Base-by-base conservation (phyloP, 352 stramenopile genomes). In the Ophiocytium majus region DNA sequence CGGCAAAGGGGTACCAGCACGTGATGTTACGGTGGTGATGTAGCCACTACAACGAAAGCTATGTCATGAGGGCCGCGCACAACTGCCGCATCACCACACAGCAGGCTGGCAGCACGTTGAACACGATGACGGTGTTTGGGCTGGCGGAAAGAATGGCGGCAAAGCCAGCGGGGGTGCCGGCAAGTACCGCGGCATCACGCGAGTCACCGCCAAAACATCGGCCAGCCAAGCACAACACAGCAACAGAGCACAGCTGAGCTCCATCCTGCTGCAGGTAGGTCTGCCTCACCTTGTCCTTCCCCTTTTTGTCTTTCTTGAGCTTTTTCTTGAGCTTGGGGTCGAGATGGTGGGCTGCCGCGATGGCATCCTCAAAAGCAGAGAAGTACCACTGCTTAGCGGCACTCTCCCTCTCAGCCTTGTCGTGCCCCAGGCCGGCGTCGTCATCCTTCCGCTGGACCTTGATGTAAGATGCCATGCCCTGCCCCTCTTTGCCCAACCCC, bases 201-300 rank as follows among this genome's bases (percentile, higher is more conserved):
- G n/a, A n/a, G n/a, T n/a, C n/a, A n/a, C n/a, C n/a, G n/a, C n/a
- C n/a, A n/a, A n/a, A n/a, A n/a, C n/a, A n/a, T n/a, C n/a, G n/a
- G n/a, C n/a, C n/a, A n/a, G n/a, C n/a, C n/a, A n/a, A n/a, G n/a
- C n/a, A n/a, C n/a, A n/a, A n/a, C n/a, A n/a, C n/a, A n/a, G n/a
- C n/a, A n/a, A n/a, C n/a, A n/a, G n/a, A n/a, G n/a, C n/a, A n/a
- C n/a, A n/a, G n/a, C n/a, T n/a, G n/a, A n/a, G n/a, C n/a, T n/a
- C n/a, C n/a, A n/a, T n/a, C n/a, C n/a, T n/a, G n/a, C 88, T 98
- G 95, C 86, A 98, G 94, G 87, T 98, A 95, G 17, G 95, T 98
- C 49, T 92, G 5, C 5, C 5, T 17, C 66, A 17, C 66, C 5
- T 78, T 78, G 32, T 17, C 66, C 17, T 78, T 14, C 66, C 32